Evolutionary conservation across 2,329 filamentous ascomycete species (phyloP), one percentile per base, ranked within the genome.

Genomic region (Teratosphaeria destructans): DNA sequence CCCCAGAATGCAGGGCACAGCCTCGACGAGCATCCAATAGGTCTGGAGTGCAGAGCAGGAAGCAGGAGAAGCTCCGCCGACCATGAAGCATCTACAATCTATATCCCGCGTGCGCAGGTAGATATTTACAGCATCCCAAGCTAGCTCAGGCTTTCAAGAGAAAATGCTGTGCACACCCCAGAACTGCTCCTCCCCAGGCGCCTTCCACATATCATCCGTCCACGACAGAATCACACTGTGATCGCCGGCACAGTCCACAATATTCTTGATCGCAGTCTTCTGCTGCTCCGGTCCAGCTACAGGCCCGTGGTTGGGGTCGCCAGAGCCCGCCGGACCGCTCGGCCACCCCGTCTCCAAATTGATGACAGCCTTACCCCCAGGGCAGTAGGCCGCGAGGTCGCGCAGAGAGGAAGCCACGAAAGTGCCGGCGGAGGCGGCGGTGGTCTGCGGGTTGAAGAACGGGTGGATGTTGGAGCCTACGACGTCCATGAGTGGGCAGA

Each of bases 311-410:
- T 23, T 49, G 3, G 43, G 43, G 60, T 91, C 91, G 23, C 71
- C 71, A 62, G 89, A 90, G 77, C 94, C 93, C 77, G 83, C 75
- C 34, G 74, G 68, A 72, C 92, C 92, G 58, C 79, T 85, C 65
- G 93, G 93, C 91, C 92, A 97, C 70, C 93, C 93, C 60, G 88
- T 89, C 85, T 97, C 93, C 67, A 95, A 81, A 78, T 93, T 90
- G 79, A 90, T 85, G 66, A 86, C 86, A 43, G 83, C 77, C 79
- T 88, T 88, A 72, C 62, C 59, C 47, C 82, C 82, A 49, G 79
- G 73, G 83, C 93, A 97, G 67, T 90, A 78, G 67, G 74, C 73
- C 72, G 84, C 77, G 63, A 95, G 85, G 65, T 89, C 79, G 54
- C 84, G 77, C 65, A 96, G 83, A 81, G 96, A 86, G 68, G 79